Conservation (phyloP, 1,284 basidiomycete species). For the Cronartium quercuum region DNA sequence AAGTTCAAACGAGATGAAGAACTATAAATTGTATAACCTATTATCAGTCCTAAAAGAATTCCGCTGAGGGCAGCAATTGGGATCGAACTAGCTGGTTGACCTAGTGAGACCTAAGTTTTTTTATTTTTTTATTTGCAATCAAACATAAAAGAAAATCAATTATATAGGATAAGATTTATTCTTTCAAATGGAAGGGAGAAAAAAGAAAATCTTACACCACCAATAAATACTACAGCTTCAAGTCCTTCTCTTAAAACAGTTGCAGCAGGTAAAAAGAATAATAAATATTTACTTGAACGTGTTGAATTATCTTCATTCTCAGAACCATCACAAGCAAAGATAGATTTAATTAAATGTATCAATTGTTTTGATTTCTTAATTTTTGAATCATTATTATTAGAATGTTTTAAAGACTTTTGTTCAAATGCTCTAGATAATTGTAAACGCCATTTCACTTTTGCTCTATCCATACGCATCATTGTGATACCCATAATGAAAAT, state of each 20-base stretch:
- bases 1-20: slow-evolving; percentile 66
- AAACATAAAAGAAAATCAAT: background rate
- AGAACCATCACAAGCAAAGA: slow-evolving; percentile 38
- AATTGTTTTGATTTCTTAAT: background rate
- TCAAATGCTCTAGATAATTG: slow-evolving; percentile 76
- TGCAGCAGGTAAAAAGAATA: slow-evolving; percentile 79
- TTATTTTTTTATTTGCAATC: background rate
- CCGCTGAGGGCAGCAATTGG: slow-evolving; percentile 82
- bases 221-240: slow-evolving; percentile 87
- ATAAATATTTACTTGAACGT: slow-evolving; percentile 60
- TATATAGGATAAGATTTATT: slow-evolving; percentile 40
- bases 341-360: slow-evolving; percentile 36
- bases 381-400: background rate
- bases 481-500: slow-evolving; percentile 42
- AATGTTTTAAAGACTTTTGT: slow-evolving; percentile 48
- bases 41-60: slow-evolving; percentile 63
- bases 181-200: too few relatives aligned
- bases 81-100: slow-evolving; percentile 70
- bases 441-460: slow-evolving; percentile 80
- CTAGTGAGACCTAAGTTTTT: slow-evolving; percentile 61
- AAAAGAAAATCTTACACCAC: too few relatives aligned
- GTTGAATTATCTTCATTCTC: slow-evolving; percentile 40
- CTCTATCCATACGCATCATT: slow-evolving; percentile 57
- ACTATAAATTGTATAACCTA: slow-evolving; percentile 63
- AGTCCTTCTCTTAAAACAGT: slow-evolving; percentile 88